These are phyloP conservation scores for Tricholoma bakamatsutake DNA, from an alignment of 768 basidiomycete species.

Conservation along the genomic window DNA sequence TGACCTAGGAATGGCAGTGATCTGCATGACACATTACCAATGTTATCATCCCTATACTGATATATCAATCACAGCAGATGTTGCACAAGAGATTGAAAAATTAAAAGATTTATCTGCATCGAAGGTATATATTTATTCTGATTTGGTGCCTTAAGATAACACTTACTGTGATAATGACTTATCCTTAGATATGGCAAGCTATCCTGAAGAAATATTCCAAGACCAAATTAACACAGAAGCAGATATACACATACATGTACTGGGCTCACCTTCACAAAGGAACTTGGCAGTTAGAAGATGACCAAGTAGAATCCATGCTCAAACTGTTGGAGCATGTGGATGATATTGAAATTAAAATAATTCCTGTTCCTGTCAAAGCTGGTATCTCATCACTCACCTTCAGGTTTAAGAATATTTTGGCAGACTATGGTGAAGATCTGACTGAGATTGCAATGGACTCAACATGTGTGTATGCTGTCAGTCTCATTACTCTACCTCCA, in stretches of 20 bases:
- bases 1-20: too few relatives aligned
- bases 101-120: too few relatives aligned
- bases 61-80: neutral
- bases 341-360: neutral
- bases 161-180: neutral
- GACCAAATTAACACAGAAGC: slow-evolving; percentile 1
- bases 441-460: neutral
- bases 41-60: slow-evolving; percentile 3
- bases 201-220: neutral
- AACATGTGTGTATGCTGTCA: neutral
- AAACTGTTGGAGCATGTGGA: neutral
- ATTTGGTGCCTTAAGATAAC: neutral
- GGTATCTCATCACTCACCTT: slow-evolving; percentile 3
- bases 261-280: too few relatives aligned
- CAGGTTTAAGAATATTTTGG: neutral
- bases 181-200: slow-evolving; percentile 2
- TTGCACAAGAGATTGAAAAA: neutral
- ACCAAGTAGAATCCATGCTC: neutral
- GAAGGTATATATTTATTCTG: neutral
- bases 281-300: too few relatives aligned
- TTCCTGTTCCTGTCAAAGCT: neutral
- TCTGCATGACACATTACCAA: slow-evolving; percentile 6
- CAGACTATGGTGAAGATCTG: neutral
- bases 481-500: too few relatives aligned
- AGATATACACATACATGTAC: too few relatives aligned